phyloP scores from a whole-genome alignment of 2,329 filamentous ascomycete species.

The Fusarium praegraminearum region DNA sequence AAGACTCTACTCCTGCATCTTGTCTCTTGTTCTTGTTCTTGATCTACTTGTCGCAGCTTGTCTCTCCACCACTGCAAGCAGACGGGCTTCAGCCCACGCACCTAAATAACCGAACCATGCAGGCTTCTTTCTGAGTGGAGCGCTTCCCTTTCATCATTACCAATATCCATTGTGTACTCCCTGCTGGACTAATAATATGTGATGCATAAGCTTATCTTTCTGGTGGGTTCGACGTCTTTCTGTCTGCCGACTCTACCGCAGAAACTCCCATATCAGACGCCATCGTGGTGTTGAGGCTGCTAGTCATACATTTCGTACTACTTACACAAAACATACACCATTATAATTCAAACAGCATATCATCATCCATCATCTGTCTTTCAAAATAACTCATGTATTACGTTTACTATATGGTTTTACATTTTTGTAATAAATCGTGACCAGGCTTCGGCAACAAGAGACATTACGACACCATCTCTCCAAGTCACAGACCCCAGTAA shows the following conservation, averaged over 20 bases:
- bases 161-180: constrained; percentile 25
- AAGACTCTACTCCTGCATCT: neutral
- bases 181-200: constrained; percentile 12
- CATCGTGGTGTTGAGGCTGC: neutral
- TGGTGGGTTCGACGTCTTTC: constrained; percentile 24
- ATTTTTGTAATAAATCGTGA: neutral
- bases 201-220: constrained; percentile 23
- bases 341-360: neutral
- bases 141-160: constrained; percentile 14
- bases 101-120: constrained; percentile 36
- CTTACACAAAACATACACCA: neutral
- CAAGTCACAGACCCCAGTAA: constrained; percentile 19
- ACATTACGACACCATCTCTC: neutral
- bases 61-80: constrained; percentile 25
- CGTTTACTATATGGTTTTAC: neutral
- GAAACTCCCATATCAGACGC: neutral
- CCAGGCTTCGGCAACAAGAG: no score
- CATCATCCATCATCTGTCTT: neutral
- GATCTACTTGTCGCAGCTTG: neutral
- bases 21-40: neutral
- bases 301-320: neutral
- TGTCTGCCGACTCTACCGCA: constrained; percentile 11
- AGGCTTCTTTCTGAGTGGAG: constrained; percentile 30
- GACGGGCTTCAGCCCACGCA: constrained; percentile 14
- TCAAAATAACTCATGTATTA: neutral